A percentile compares a stretch with the other conserved stretches of the same genome.
Evolutionary conservation across 2,329 filamentous ascomycete species (phyloP).

Genomic region (Monilinia fructicola): DNA sequence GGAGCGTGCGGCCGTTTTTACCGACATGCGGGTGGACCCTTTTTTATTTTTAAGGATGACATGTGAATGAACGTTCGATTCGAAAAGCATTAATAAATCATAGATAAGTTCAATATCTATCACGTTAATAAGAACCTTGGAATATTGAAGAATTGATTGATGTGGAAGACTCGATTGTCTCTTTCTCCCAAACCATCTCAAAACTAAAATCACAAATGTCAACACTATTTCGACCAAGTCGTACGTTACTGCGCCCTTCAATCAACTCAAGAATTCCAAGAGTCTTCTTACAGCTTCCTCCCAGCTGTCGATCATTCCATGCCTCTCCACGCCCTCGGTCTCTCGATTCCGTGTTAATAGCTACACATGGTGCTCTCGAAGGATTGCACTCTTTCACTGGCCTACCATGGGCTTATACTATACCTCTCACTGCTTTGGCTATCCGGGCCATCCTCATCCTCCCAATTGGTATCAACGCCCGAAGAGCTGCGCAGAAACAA

Average conservation of each 20-base stretch:
- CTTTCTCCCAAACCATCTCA: background rate
- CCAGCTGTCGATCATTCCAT: slow-evolving; percentile 49
- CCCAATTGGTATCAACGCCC: slow-evolving; percentile 48
- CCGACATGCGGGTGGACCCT: slow-evolving; percentile 9
- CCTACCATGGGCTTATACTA: slow-evolving; percentile 54
- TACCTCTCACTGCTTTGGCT: slow-evolving; percentile 54
- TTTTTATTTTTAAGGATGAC: slow-evolving; percentile 13
- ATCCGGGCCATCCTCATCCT: slow-evolving; percentile 50
- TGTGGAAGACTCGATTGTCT: slow-evolving; percentile 1
- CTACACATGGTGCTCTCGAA: slow-evolving; percentile 49
- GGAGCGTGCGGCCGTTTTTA: slow-evolving; percentile 18
- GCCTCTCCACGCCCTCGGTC: slow-evolving; percentile 46
- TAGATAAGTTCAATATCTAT: background rate
- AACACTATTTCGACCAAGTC: slow-evolving; percentile 13
- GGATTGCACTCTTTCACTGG: slow-evolving; percentile 50
- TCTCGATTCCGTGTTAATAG: slow-evolving; percentile 46
- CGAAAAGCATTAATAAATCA: no score
- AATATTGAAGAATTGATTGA: background rate
- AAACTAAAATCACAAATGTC: slow-evolving; percentile 16
- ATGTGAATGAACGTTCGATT: slow-evolving; percentile 17
- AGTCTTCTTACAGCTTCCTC: slow-evolving; percentile 32
- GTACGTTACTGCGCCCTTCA: background rate
- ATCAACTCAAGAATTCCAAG: slow-evolving; percentile 6
- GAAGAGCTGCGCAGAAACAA: slow-evolving; percentile 45
- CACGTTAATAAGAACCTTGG: no score